These are phyloP conservation scores for Fusarium abutilonis DNA, from an alignment of 2,329 filamentous ascomycete genomes.

Conservation along the genomic window DNA sequence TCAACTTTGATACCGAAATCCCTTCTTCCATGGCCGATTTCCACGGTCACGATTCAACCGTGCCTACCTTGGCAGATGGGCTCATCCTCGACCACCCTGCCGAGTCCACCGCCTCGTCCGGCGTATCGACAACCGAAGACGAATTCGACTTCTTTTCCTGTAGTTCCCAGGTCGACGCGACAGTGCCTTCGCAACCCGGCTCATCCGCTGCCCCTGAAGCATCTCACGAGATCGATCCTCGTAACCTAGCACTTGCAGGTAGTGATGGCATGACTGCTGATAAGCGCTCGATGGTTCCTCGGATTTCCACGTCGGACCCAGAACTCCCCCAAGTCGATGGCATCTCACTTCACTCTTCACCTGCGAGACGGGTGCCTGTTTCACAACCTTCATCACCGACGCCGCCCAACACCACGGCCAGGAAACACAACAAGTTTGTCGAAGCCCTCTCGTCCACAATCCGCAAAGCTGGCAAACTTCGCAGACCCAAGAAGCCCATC, in stretches of 20 bases:
- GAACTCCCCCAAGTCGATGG: constrained; percentile 59
- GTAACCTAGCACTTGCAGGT: constrained; percentile 41
- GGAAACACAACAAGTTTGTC: constrained; percentile 54
- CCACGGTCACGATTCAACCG: constrained; percentile 35
- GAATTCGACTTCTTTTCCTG: constrained; percentile 52
- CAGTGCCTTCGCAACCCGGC: constrained; percentile 39
- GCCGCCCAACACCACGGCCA: constrained; percentile 45
- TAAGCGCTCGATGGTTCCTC: constrained; percentile 42
- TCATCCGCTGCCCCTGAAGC: constrained; percentile 18
- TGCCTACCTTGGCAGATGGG: constrained; percentile 43
- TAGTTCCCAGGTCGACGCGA: constrained; percentile 47
- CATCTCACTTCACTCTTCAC: constrained; percentile 56
- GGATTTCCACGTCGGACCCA: constrained; percentile 58
- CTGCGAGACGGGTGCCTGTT: constrained; percentile 45
- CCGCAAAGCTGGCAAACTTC: constrained; percentile 52
- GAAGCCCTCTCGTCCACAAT: constrained; percentile 55
- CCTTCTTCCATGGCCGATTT: constrained; percentile 37
- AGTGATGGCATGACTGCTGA: constrained; percentile 26
- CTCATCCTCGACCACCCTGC: constrained; percentile 46
- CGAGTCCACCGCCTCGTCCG: constrained; percentile 50
- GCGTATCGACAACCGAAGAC: constrained; percentile 49
- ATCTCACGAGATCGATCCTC: constrained; percentile 47
- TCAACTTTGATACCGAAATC: constrained; percentile 50
- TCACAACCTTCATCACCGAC: constrained; percentile 49
- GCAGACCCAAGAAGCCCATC: constrained; percentile 45